Conservation (phyloP, 805 yeast genomes). For the Zygotorulaspora sp. region DNA sequence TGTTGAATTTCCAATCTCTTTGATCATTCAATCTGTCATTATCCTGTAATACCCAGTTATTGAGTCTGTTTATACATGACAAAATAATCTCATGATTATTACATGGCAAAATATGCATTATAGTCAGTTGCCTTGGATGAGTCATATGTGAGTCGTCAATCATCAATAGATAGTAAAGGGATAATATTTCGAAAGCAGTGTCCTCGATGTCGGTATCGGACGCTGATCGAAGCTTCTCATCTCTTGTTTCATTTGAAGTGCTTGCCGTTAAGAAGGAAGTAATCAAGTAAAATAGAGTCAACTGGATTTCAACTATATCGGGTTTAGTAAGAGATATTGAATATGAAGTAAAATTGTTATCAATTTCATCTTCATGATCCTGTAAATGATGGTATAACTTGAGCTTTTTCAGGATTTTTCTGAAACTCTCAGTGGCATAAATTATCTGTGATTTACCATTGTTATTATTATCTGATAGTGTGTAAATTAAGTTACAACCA, state of each 20-base stretch:
- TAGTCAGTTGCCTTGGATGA: conserved; percentile 25
- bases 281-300: conserved; percentile 28
- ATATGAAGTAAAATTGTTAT: not conserved
- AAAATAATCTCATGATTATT: conserved; percentile 25
- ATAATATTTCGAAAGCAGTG: conserved; percentile 28
- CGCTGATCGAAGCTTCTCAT: not conserved
- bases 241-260: conserved; percentile 2
- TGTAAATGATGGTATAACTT: conserved; percentile 26
- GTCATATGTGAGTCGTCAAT: conserved; percentile 16
- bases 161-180: conserved; percentile 28
- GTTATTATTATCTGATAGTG: conserved; percentile 10
- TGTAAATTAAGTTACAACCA: conserved; percentile 25
- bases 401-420: conserved; percentile 20
- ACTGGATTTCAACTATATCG: conserved; percentile 28
- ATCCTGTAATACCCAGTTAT: conserved; percentile 20
- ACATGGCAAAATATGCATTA: conserved; percentile 29
- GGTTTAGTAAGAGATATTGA: conserved; percentile 18
- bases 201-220: conserved; percentile 16
- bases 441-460: conserved; percentile 16
- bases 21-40: conserved; percentile 14
- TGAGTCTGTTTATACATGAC: conserved; percentile 22
- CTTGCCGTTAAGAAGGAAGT: conserved; percentile 14
- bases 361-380: conserved; percentile 22
- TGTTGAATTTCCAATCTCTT: conserved; percentile 22
- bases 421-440: conserved; percentile 22